These are phyloP conservation scores for Casuarina cunninghamiana DNA, from an alignment of 306 rosid genomes.

Conservation along the genomic window DNA sequence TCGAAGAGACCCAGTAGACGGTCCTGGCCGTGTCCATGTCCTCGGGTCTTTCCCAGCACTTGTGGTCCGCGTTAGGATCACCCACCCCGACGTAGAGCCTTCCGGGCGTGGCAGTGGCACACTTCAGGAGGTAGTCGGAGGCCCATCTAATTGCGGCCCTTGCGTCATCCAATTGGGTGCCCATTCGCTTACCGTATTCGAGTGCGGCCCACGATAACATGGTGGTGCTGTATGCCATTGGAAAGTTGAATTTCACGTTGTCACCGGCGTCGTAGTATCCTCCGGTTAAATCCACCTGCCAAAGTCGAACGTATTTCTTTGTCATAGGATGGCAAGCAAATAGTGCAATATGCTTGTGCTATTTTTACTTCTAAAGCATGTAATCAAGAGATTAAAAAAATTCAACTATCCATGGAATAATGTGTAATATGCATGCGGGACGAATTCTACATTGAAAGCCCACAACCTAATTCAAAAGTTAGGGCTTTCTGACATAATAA, in stretches of 20 bases:
- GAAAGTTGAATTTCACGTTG: constrained; percentile 88
- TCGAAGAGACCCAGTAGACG: constrained; percentile 62
- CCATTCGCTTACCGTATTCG: constrained; percentile 78
- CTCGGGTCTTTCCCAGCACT: constrained; percentile 96
- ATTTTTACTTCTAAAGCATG: too few species aligned
- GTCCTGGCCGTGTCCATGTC: constrained; percentile 75
- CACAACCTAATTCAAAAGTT: too few species aligned
- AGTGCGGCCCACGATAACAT: constrained; percentile 84
- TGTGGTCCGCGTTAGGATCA: constrained; percentile 75
- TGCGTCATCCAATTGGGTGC: constrained; percentile 49
- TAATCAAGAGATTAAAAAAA: too few species aligned
- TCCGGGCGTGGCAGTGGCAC: constrained; percentile 69
- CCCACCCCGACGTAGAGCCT: constrained; percentile 88
- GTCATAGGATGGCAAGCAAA: too few species aligned
- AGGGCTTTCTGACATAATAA: too few species aligned
- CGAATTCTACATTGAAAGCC: too few species aligned
- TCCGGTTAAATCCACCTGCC: constrained; percentile 82
- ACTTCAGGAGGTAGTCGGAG: constrained; percentile 70
- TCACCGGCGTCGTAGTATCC: constrained; percentile 97
- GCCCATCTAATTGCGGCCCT: constrained; percentile 78
- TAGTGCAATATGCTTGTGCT: too few species aligned
- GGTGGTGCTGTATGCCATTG: constrained; percentile 90
- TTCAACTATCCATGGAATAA: too few species aligned
- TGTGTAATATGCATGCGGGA: too few species aligned
- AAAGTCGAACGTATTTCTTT: neutral